Base-by-base conservation (phyloP, 495 filamentous ascomycete species). In the Penicillium desertorum region DNA sequence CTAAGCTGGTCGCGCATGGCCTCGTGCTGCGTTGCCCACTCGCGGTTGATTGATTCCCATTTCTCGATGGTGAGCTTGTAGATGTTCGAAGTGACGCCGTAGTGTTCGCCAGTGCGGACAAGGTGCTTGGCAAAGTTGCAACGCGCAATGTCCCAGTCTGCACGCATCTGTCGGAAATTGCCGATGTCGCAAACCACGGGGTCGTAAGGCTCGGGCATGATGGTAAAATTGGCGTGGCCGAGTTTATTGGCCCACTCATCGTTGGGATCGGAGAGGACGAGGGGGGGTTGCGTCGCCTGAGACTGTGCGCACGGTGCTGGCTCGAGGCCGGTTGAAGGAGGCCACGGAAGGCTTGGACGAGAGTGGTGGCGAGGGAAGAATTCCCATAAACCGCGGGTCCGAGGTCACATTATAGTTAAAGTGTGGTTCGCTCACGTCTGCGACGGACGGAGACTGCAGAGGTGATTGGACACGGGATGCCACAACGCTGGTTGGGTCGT, bases 201-300 rank as follows among this genome's bases (percentile, higher is more conserved):
- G 11, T 79, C 62, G 62, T 97, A 96, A 0, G 92, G 92, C 64
- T 85, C 86, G 2, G 92, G 92, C 16, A 85, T 76, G 59, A 97
- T 94, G 63, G 83, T 92, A 73, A 92, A 97, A 67, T 97, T 96
- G 44, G 92, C 91, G 66, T 97, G 92, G 14, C 92, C 92, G 4
- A 97, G 83, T 55, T 84, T 85, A 62, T 84, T 81, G 6, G 90
- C 85, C 92, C 92, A 96, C 55, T 84, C 80, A 68, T 97, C 92
- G 22, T 83, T 78, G 10, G 82, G 80, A 48, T 88, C 83, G 6
- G 83, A 79, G 0, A 89, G 74, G 17, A 81, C 69, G 58, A 88
- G 82, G 3, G 83, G 83, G 78, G 9, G 80, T 72, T 0, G 72
- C 72, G 11, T 91, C 83, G 8, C 84, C 82, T 2, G 79, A 77